Conservation (phyloP, 164 flowering plant genomes). For the Dillenia suffruticosa region DNA sequence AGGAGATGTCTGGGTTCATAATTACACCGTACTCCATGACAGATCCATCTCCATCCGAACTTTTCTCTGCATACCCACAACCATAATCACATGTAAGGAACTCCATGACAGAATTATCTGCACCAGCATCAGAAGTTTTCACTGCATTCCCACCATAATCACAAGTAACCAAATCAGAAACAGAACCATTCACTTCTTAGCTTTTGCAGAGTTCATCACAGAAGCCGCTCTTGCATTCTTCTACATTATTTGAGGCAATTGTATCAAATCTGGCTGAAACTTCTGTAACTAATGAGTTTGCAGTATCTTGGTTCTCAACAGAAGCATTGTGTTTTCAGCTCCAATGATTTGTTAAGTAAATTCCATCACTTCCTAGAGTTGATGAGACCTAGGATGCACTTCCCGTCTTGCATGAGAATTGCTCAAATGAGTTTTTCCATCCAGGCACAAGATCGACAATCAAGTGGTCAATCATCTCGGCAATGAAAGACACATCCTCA, state of each 20-base stretch:
- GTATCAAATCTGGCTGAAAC: slow-evolving; percentile 25
- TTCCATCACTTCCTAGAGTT: slow-evolving; percentile 3
- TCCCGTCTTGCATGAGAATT: slow-evolving; percentile 13
- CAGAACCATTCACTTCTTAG: slow-evolving; percentile 7
- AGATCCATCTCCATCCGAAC: slow-evolving; percentile 4
- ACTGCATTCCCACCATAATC: slow-evolving; percentile 7
- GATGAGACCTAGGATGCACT: slow-evolving; percentile 13
- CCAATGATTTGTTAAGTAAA: slow-evolving; percentile 13
- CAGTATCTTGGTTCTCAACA: slow-evolving; percentile 15
- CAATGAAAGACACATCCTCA: slow-evolving; percentile 48
- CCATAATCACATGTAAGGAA: too few relatives aligned
- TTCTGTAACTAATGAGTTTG: slow-evolving; percentile 25
- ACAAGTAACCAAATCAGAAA: slow-evolving; percentile 12
- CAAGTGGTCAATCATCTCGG: slow-evolving; percentile 59
- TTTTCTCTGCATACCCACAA: neutral
- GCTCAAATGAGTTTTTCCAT: slow-evolving; percentile 34
- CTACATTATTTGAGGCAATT: slow-evolving; percentile 3
- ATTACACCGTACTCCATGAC: slow-evolving; percentile 7
- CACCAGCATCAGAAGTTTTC: neutral
- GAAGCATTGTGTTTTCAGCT: slow-evolving; percentile 9
- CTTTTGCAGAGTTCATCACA: slow-evolving; percentile 7
- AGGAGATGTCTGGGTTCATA: slow-evolving; percentile 18
- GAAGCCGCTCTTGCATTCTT: slow-evolving; percentile 9
- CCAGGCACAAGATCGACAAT: slow-evolving; percentile 42
- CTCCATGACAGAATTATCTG: too few relatives aligned